These are phyloP conservation scores for Canna indica DNA, from an alignment of 176 grass and related monocot genomes.

Conservation along the genomic window DNA sequence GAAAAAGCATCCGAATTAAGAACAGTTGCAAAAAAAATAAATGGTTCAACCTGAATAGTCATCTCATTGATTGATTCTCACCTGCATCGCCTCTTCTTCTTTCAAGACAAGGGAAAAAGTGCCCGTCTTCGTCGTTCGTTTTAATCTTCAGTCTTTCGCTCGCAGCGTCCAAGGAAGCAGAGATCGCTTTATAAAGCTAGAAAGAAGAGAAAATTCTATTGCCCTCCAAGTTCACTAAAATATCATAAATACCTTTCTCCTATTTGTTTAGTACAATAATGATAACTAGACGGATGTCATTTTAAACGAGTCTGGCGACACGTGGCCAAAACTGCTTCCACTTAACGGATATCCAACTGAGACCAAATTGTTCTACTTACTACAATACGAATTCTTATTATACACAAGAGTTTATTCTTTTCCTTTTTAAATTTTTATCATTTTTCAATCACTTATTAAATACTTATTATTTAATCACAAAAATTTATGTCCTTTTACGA, in stretches of 20 bases:
- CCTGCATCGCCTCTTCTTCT: conserved; percentile 3
- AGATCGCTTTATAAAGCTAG: neutral
- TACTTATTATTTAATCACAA: too few species aligned
- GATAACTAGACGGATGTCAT: too few species aligned
- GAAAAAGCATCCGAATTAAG: neutral
- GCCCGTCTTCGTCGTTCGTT: neutral
- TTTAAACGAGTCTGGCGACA: too few species aligned
- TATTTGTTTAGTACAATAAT: too few species aligned
- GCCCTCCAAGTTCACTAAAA: neutral
- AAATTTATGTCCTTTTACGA: too few species aligned
- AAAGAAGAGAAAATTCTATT: neutral
- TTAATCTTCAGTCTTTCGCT: neutral
- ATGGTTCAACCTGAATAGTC: neutral
- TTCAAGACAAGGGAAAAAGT: neutral
- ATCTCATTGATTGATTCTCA: neutral
- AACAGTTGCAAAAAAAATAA: conserved; percentile 2
- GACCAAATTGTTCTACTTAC: too few species aligned
- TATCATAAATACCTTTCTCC: neutral
- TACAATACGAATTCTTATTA: too few species aligned
- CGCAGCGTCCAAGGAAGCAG: neutral
- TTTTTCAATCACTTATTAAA: too few species aligned
- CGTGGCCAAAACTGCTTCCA: too few species aligned
- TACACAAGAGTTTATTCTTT: too few species aligned
- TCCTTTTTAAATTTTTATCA: too few species aligned
- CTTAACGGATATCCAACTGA: too few species aligned